Conservation (phyloP, 768 basidiomycete species). For the Termitomyces sp. region DNA sequence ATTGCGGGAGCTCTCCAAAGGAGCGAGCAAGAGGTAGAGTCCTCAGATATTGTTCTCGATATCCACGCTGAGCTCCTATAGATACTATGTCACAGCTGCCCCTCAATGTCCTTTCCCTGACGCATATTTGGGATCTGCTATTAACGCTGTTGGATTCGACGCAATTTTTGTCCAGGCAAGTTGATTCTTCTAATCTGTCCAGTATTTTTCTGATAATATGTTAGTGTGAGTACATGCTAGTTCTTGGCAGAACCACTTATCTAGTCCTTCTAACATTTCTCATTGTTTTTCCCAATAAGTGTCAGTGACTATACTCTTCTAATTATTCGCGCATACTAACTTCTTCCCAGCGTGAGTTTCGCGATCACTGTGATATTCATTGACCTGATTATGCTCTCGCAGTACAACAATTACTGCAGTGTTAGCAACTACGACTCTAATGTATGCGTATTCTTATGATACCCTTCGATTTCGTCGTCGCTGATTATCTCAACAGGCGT, state of each 20-base stretch:
- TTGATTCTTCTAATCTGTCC: neutral
- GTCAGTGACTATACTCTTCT: neutral
- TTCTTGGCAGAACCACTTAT: neutral
- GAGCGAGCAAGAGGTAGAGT: constrained; percentile 46
- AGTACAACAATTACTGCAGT: constrained; percentile 28
- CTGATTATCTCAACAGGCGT: constrained; percentile 33
- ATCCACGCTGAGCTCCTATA: constrained; percentile 12
- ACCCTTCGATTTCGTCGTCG: constrained; percentile 4
- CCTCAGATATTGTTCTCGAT: neutral
- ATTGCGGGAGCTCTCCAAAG: constrained; percentile 43
- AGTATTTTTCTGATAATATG: neutral
- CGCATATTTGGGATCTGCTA: constrained; percentile 48
- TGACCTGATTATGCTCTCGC: neutral
- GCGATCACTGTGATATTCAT: neutral
- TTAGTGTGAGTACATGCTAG: constrained; percentile 10
- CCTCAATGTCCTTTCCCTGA: constrained; percentile 71
- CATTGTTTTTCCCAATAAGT: constrained; percentile 1
- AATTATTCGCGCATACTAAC: neutral
- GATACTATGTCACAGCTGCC: constrained; percentile 62
- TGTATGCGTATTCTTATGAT: constrained; percentile 13
- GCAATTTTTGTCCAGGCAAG: constrained; percentile 49
- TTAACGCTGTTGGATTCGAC: constrained; percentile 61
- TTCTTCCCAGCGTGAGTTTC: constrained; percentile 6
- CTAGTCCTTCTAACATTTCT: neutral
- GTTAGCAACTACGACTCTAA: constrained; percentile 49